A percentile compares a stretch with the other conserved stretches of the same genome.
phyloP scores from a whole-genome alignment of 352 stramenopile species.

The Phytophthora nicotianae region DNA sequence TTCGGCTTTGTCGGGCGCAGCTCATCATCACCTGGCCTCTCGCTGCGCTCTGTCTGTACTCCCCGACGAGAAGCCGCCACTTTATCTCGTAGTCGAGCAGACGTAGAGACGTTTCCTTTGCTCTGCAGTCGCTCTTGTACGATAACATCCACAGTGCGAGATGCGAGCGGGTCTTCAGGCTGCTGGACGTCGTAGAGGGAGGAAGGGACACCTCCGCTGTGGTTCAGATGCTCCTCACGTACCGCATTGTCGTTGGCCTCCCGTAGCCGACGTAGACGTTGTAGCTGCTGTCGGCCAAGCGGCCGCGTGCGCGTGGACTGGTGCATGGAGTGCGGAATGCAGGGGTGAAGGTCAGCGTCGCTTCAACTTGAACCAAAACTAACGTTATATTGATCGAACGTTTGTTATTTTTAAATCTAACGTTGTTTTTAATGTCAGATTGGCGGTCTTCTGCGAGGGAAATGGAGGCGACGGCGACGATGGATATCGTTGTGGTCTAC shows the following conservation, averaged over 20 bases:
- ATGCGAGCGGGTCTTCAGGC: not conserved
- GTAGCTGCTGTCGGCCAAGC: conserved; percentile 57
- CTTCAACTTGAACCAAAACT: conserved; percentile 22
- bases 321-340: conserved; percentile 34
- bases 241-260: conserved; percentile 41
- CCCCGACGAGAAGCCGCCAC: conserved; percentile 48
- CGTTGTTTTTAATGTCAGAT: conserved; percentile 2
- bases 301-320: conserved; percentile 21
- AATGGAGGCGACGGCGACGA: conserved; percentile 20
- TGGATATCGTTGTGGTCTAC: conserved; percentile 61
- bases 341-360: conserved; percentile 27
- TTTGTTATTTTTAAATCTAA: conserved; percentile 1
- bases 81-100: conserved; percentile 37
- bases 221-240: conserved; percentile 39
- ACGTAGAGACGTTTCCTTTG: conserved; percentile 20
- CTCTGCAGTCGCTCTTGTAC: conserved; percentile 38
- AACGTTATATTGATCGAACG: conserved; percentile 10
- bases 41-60: conserved; percentile 56
- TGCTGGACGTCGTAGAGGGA: not conserved
- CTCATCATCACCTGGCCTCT: conserved; percentile 13
- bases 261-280: conserved; percentile 52
- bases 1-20: conserved; percentile 1
- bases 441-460: not conserved
- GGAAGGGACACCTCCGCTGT: not conserved
- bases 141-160: conserved; percentile 55